Base-by-base conservation (phyloP, 2,329 filamentous ascomycete species). In the Lecanosticta acicola region DNA sequence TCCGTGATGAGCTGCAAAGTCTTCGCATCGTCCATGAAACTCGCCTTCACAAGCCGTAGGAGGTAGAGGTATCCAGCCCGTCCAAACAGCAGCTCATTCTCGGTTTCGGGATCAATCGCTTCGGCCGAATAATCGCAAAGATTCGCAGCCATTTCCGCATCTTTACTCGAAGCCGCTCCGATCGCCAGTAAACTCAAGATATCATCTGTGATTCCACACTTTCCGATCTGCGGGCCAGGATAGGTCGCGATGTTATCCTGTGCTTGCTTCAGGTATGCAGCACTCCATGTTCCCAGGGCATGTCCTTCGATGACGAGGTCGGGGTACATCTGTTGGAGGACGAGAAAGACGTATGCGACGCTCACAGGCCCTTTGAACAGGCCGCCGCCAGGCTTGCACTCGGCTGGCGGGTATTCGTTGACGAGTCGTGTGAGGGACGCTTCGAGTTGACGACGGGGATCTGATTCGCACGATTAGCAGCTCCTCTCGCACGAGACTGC, bases 1-100 rank as follows among this genome's bases (percentile, higher is more conserved):
- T 72, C 69, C 20, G 73, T 68, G 48, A 78, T 71, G 20, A 73
- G 64, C 43, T 82, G 74, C 8, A 78, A 63, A 0, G 75, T 68
- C 7, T 68, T 60, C 13, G 68, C 66, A 43, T 75, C 72, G 24
- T 73, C 68, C 0, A 72, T 64, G 37, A 84, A 77, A 51, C 74
- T 75, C 20, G 74, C 72, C 17, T 75, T 76, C 26, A 85, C 77
- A 47, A 85, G 66, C 1, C 84, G 73, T 33, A 87, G 71, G 35
- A 85, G 68, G 60, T 86, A 87, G 18, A 87, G 69, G 43, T 80
- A 78, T 0, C 84, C 84, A 1, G 83, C 80, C 9, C 81, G 74
- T 4, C 84, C 84, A 60, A 83, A 81, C 4, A 84, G 66, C 63
- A 82, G 76, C 58, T 87, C 83, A 43, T 84, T 79, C 35, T 71